Evolutionary conservation across 129 eudicot genomes (phyloP), one percentile per base, ranked within the genome.

Genomic region (carrot (Daucus carota)): DNA sequence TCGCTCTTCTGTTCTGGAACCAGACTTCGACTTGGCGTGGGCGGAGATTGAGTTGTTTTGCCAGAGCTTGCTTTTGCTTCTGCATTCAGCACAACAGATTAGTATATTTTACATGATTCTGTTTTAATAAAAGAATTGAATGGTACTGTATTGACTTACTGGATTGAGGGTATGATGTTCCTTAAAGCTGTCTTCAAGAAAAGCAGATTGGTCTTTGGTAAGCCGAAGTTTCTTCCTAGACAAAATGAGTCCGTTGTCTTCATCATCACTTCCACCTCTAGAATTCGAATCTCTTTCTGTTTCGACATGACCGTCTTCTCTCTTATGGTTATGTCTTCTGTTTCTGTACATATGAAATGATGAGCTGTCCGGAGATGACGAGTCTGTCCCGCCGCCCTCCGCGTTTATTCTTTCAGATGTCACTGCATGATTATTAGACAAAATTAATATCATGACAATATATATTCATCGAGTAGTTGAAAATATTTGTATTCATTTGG

Each of bases 1-100:
- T 91, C 47, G 98, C 98, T 82, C 98, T 86, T 83, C 98, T 82
- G 80, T 94, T 94, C 52, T 94, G 98, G 83, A 94, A 94, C 98
- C 98, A 94, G 31, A 94, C 98, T 88, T 94, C 98, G 14, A 94
- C 97, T 87, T 94, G 97, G 48, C 97, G 89, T 43, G 98, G 96
- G 8, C 97, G 96, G 71, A 94, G 98, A 83, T 84, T 91, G 43
- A 94, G 77, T 78, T 94, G 97, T 83, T 86, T 91, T 63, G 98
- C 92, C 45, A 94, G 85, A 28, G 87, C 90, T 70, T 80, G 82
- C 86, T 94, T 94, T 73, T 94, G 97, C 75, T 89, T 94, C 98
- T 91, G 93, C 89, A 75, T 70, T 54, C 79, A 44, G 26, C 47
- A 29, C 22, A 63, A 63, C 26, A 4, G 7, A 26, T 71, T 42